These are phyloP conservation scores for Globisporangium alternatum DNA, from an alignment of 352 stramenopile genomes.

Conservation along the genomic window DNA sequence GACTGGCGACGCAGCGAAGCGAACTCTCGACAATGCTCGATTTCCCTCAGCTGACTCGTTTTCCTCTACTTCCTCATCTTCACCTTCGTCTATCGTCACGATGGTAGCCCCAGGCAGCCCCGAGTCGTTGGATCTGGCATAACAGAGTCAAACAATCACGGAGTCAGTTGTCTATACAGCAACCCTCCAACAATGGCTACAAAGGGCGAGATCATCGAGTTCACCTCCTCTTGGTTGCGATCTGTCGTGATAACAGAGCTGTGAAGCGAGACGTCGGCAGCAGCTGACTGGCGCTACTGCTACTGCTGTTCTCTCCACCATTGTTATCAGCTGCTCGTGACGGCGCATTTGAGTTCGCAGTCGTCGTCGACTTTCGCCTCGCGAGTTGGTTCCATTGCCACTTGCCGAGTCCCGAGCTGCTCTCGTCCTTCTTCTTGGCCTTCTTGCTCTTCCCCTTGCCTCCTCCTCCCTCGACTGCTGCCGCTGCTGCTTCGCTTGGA, in stretches of 20 bases:
- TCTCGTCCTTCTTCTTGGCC: slow-evolving; percentile 28
- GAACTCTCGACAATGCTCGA: slow-evolving; percentile 9
- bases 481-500: slow-evolving; percentile 10
- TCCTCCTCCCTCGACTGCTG: neutral
- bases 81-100: neutral
- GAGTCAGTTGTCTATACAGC: neutral
- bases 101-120: neutral
- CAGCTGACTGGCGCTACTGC: neutral
- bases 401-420: slow-evolving; percentile 38
- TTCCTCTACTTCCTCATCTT: neutral
- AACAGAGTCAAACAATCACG: neutral
- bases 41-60: neutral
- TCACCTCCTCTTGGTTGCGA: slow-evolving; percentile 18
- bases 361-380: slow-evolving; percentile 28
- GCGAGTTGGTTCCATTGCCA: slow-evolving; percentile 70
- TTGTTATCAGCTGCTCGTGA: neutral
- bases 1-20: slow-evolving; percentile 9
- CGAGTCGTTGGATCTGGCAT: slow-evolving; percentile 6
- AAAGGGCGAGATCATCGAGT: neutral
- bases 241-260: slow-evolving; percentile 27
- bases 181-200: neutral
- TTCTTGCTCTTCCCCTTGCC: slow-evolving; percentile 30
- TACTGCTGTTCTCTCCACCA: neutral
- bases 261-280: slow-evolving; percentile 24
- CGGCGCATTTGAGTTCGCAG: neutral